These are phyloP conservation scores for Mucor saturninus DNA, from an alignment of 371 early-diverging fungal species.

Conservation along the genomic window DNA sequence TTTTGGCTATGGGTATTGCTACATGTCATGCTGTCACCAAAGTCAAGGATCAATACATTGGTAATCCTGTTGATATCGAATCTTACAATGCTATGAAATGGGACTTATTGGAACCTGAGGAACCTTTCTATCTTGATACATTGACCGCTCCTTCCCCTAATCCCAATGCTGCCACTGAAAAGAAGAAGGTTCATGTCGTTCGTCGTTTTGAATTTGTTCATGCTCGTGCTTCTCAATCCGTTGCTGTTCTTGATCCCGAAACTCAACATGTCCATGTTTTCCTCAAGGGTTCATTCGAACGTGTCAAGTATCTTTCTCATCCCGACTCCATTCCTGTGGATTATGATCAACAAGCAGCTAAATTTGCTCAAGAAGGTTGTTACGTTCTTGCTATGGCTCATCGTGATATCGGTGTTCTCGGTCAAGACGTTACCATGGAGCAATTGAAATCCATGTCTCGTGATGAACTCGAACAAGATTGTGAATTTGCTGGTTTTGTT, in stretches of 20 bases:
- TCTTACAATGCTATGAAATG: conserved; percentile 36
- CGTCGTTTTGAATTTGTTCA: conserved; percentile 91
- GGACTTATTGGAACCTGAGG: conserved; percentile 26
- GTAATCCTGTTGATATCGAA: conserved; percentile 90
- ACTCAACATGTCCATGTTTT: conserved; percentile 65
- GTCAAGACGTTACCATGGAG: conserved; percentile 42
- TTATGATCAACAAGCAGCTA: conserved; percentile 61
- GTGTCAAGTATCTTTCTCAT: conserved; percentile 59
- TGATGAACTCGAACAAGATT: conserved; percentile 70
- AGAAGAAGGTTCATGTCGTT: conserved; percentile 52
- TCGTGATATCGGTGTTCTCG: conserved; percentile 55
- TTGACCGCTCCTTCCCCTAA: conserved; percentile 21
- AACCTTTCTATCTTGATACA: conserved; percentile 30
- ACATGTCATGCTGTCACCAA: conserved; percentile 81
- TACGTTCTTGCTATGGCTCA: conserved; percentile 82
- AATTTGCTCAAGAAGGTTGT: conserved; percentile 78
- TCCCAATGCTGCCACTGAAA: conserved; percentile 14
- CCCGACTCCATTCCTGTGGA: conserved; percentile 62
- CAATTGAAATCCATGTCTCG: conserved; percentile 55
- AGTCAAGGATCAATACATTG: conserved; percentile 70
- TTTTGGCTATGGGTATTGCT: conserved; percentile 53
- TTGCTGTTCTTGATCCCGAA: conserved; percentile 64
- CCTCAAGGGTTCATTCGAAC: conserved; percentile 86
- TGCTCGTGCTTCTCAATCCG: conserved; percentile 85
- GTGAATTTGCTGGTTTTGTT: conserved; percentile 74